These are phyloP conservation scores for Macadamia tetraphylla DNA, from an alignment of 164 flowering plant genomes.

Conservation along the genomic window DNA sequence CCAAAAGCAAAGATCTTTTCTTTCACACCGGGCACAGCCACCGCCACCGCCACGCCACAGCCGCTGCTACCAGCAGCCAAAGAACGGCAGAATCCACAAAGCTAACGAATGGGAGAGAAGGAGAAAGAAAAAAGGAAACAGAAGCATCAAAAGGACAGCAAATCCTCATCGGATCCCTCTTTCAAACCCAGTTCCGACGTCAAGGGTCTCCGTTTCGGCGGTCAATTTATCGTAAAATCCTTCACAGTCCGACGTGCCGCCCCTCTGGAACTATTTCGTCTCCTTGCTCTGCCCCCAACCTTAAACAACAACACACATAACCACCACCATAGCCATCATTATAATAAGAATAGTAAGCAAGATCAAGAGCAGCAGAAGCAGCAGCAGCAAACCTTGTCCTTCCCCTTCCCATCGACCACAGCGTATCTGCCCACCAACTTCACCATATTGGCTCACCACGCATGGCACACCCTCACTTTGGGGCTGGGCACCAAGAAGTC, in stretches of 20 bases:
- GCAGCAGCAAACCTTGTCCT: too few relatives aligned
- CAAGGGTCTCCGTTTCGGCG: slow-evolving; percentile 81
- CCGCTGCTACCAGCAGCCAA: neutral
- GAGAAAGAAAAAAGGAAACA: slow-evolving; percentile 45
- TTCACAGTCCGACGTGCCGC: slow-evolving; percentile 77
- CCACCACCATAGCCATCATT: slow-evolving; percentile 1
- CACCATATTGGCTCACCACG: slow-evolving; percentile 94
- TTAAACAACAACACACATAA: slow-evolving; percentile 9
- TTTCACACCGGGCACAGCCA: too few relatives aligned
- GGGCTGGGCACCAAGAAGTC: slow-evolving; percentile 96
- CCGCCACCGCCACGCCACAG: neutral
- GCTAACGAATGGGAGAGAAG: slow-evolving; percentile 29
- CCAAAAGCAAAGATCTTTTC: too few relatives aligned
- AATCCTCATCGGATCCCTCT: slow-evolving; percentile 41
- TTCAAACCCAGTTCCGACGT: slow-evolving; percentile 70
- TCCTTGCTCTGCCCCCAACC: slow-evolving; percentile 50
- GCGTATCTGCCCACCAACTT: slow-evolving; percentile 87
- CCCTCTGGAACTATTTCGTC: slow-evolving; percentile 52
- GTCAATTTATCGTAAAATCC: slow-evolving; percentile 80
- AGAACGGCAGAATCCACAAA: neutral
- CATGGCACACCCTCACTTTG: slow-evolving; percentile 90
- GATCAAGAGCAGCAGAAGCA: neutral
- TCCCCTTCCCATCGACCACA: slow-evolving; percentile 58
- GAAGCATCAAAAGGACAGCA: slow-evolving; percentile 42
- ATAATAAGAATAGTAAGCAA: too few relatives aligned